These are phyloP conservation scores for Globisporangium acanthophoron DNA, from an alignment of 352 stramenopile species.

Conservation along the genomic window DNA sequence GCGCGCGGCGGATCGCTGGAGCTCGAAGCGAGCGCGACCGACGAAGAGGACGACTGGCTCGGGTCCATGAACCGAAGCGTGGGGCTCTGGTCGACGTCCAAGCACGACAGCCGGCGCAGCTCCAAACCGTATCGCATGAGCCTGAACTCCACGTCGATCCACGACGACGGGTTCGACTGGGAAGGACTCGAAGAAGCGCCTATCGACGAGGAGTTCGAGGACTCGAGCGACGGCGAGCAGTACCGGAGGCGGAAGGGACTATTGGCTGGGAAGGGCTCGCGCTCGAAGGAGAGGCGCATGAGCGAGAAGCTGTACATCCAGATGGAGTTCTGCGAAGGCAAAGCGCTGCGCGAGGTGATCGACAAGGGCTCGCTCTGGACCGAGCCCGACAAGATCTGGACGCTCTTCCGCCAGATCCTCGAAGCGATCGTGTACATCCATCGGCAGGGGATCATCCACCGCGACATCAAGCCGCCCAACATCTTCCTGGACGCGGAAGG, in stretches of 20 bases:
- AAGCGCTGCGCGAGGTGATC: constrained; percentile 92
- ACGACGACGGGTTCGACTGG: constrained; percentile 70
- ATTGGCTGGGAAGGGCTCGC: background rate
- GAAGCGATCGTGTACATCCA: constrained; percentile 95
- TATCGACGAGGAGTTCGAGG: constrained; percentile 20
- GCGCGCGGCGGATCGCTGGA: constrained; percentile 24
- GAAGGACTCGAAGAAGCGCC: constrained; percentile 54
- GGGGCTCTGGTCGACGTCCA: constrained; percentile 61
- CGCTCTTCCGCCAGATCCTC: constrained; percentile 92
- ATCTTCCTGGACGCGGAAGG: constrained; percentile 93
- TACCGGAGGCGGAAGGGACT: constrained; percentile 9
- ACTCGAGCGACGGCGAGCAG: constrained; percentile 16
- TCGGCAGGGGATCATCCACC: constrained; percentile 90
- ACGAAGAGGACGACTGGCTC: constrained; percentile 79
- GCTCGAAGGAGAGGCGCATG: constrained; percentile 27
- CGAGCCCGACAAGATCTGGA: constrained; percentile 91
- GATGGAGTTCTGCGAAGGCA: constrained; percentile 95
- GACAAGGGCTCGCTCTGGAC: constrained; percentile 84
- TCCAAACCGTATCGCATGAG: constrained; percentile 18
- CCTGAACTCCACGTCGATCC: constrained; percentile 12
- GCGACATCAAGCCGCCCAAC: constrained; percentile 91
- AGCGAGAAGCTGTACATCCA: constrained; percentile 89
- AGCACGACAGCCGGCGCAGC: constrained; percentile 46
- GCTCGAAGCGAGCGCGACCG: constrained; percentile 25
- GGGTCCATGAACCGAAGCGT: constrained; percentile 61